These are phyloP conservation scores for Stellera chamaejasme DNA, from an alignment of 345 rosid species.

Conservation along the genomic window DNA sequence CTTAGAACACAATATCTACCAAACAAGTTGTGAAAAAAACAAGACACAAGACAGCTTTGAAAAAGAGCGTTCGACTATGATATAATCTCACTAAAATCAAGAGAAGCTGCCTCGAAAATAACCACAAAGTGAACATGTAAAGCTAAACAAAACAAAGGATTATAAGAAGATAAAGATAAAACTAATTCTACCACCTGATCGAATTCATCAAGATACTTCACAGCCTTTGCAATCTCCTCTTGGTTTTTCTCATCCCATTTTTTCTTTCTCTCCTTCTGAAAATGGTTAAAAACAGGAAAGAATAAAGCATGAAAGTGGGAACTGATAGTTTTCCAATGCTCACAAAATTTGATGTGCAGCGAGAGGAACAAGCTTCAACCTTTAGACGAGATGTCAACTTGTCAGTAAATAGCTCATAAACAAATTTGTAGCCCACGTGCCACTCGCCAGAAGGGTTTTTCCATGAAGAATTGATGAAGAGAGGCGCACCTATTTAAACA, in stretches of 20 bases:
- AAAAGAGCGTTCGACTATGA: too few relatives aligned
- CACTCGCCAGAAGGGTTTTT: slow-evolving; percentile 89
- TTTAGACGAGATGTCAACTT: slow-evolving; percentile 71
- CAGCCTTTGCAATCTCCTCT: slow-evolving; percentile 78
- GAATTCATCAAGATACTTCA: slow-evolving; percentile 64
- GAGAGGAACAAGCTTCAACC: slow-evolving; percentile 29
- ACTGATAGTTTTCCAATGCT: neutral
- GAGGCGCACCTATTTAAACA: slow-evolving; percentile 41
- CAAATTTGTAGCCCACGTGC: slow-evolving; percentile 90
- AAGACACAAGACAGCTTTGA: too few relatives aligned
- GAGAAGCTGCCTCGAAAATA: neutral
- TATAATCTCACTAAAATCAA: neutral
- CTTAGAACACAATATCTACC: too few relatives aligned
- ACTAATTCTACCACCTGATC: slow-evolving; percentile 52
- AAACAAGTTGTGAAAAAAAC: too few relatives aligned
- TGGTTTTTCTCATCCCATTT: slow-evolving; percentile 86
- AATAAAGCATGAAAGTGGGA: slow-evolving; percentile 4
- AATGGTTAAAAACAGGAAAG: neutral
- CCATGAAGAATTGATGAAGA: slow-evolving; percentile 81
- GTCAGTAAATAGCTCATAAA: slow-evolving; percentile 64
- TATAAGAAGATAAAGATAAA: slow-evolving; percentile 7
- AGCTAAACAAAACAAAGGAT: too few relatives aligned
- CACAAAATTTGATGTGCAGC: slow-evolving; percentile 1
- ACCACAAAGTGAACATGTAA: neutral
- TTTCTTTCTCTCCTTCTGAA: slow-evolving; percentile 76